Evolutionary conservation across 371 early-diverging fungal genomes (phyloP).

Genomic region (Syncephalastrum monosporum): DNA sequence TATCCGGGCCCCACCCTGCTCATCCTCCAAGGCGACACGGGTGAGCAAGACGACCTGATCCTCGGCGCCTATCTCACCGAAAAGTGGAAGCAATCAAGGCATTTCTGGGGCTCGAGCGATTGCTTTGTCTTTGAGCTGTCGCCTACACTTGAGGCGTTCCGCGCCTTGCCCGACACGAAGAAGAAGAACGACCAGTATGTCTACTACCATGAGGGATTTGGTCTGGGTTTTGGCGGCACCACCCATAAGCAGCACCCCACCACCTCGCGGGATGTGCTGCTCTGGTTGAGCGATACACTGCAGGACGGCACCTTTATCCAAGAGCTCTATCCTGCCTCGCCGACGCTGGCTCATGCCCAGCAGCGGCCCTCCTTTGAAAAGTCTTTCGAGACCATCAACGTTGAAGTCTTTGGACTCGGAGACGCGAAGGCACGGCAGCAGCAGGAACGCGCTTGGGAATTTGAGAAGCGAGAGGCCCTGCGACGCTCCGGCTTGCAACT

Average conservation of each 20-base stretch:
- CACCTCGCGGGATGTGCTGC: conserved; percentile 14
- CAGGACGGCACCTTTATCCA: conserved; percentile 48
- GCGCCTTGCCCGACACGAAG: no score
- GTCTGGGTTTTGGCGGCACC: conserved; percentile 60
- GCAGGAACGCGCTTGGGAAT: conserved; percentile 56
- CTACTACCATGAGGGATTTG: conserved; percentile 54
- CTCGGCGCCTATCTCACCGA: conserved; percentile 57
- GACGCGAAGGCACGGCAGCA: conserved; percentile 38
- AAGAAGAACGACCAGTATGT: conserved; percentile 37
- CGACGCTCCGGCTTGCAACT: conserved; percentile 47
- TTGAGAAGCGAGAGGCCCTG: conserved; percentile 56
- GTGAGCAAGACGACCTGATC: conserved; percentile 14
- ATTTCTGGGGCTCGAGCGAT: conserved; percentile 51
- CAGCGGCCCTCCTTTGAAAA: conserved; percentile 15
- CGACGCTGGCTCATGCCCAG: conserved; percentile 25
- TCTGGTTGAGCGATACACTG: conserved; percentile 45
- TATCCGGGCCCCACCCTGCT: conserved; percentile 65
- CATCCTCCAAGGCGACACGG: conserved; percentile 35
- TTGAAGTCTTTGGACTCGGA: conserved; percentile 65
- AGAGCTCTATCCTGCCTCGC: conserved; percentile 36
- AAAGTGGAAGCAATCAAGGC: conserved; percentile 55
- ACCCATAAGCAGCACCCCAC: conserved; percentile 9
- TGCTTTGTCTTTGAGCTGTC: conserved; percentile 59
- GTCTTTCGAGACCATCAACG: conserved; percentile 50
- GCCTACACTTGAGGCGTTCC: conserved; percentile 55